Base-by-base conservation (phyloP, 768 basidiomycete species). In the Tulasnella sp. region DNA sequence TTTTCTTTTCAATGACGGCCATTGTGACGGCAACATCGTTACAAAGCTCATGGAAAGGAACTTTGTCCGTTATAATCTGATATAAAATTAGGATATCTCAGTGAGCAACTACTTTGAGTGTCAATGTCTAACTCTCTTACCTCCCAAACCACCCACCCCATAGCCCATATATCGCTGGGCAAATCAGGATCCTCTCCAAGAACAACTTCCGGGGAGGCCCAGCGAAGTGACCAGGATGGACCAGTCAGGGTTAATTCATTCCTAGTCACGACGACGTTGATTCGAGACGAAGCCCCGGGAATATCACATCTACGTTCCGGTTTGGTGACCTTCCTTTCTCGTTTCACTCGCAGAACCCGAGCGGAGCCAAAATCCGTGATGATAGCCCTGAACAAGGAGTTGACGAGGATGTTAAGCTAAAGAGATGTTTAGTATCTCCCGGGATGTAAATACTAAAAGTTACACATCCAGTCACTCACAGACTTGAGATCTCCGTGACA, bases 401-500 rank as follows among this genome's bases (percentile, higher is more conserved):
- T 69, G 34, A 69, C 64, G 18, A 69, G 28, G 9, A 69, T 69
- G 28, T 69, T 69, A 20, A 69, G 64, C 64, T 31, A 37, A 12
- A 16, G 34, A 6, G 31, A 11, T 16, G 1, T 69, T 34, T 16
- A 69, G n/a, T n/a, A n/a, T n/a, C n/a, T n/a, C n/a, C n/a, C n/a
- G n/a, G n/a, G n/a, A n/a, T n/a, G n/a, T n/a, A n/a, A n/a, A n/a
- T n/a, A n/a, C n/a, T n/a, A n/a, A n/a, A n/a, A n/a, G n/a, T n/a
- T n/a, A n/a, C n/a, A n/a, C n/a, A n/a, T n/a, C n/a, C n/a, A n/a
- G n/a, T n/a, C 34, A 69, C 64, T 28, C 31, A 69, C 64, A 24
- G 64, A 69, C 64, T 69, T 69, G 34, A 69, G 28, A 37, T 69
- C 64, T 7, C 64, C 64, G 28, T 69, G 64, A 69, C 64, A 37